These are phyloP conservation scores for Candida albicans DNA, from an alignment of 1,139 yeast species.

Conservation along the genomic window DNA sequence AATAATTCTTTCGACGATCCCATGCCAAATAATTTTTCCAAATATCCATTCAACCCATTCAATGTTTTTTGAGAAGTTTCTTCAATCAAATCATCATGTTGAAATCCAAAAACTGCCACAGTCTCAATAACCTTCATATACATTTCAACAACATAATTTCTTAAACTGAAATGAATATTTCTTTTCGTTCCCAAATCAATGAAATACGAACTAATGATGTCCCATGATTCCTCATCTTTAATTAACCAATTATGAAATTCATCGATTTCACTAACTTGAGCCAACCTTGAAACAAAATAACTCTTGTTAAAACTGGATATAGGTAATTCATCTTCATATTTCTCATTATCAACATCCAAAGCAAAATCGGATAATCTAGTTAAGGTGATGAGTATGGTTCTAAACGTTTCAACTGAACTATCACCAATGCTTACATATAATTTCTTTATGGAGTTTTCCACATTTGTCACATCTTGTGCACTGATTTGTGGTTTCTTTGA, in stretches of 20 bases:
- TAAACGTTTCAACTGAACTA: conserved; percentile 52
- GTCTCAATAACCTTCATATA: conserved; percentile 51
- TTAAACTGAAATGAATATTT: conserved; percentile 39
- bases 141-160: conserved; percentile 48
- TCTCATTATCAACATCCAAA: conserved; percentile 14
- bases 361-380: conserved; percentile 40
- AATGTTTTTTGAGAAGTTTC: conserved; percentile 39
- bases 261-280: conserved; percentile 51
- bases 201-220: conserved; percentile 43
- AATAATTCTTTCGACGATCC: conserved; percentile 44
- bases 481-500: conserved; percentile 27
- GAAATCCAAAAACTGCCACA: conserved; percentile 50
- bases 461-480: conserved; percentile 48
- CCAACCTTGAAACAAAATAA: conserved; percentile 38
- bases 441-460: conserved; percentile 58
- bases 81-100: conserved; percentile 17
- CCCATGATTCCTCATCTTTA: conserved; percentile 46
- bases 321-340: conserved; percentile 8
- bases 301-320: conserved; percentile 45
- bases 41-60: conserved; percentile 33
- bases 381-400: conserved; percentile 44
- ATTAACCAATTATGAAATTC: conserved; percentile 46
- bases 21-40: conserved; percentile 31
- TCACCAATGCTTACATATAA: conserved; percentile 61
- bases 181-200: conserved; percentile 36